Percentiles rank a stretch among this genome's conserved stretches.
Evolutionary conservation across 495 filamentous ascomycete species (phyloP).

Genomic region (Hyaloscypha variabilis): DNA sequence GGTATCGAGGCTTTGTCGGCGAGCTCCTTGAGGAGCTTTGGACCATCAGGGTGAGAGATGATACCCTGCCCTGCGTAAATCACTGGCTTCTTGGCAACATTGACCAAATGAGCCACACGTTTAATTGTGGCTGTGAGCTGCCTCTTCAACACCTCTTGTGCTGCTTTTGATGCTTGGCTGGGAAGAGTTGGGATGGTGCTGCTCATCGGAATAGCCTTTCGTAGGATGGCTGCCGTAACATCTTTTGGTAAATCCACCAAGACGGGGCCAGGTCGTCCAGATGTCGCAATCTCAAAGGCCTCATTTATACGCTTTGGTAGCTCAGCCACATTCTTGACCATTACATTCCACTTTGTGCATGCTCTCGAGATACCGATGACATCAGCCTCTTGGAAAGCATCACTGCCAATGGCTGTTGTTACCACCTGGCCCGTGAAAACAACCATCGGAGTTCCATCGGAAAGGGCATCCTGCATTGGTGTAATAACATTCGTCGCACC

Average conservation of each 20-base stretch:
- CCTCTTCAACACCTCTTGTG: constrained; percentile 53
- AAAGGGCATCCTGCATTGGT: constrained; percentile 77
- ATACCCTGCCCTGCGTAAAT: constrained; percentile 78
- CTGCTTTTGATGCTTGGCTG: constrained; percentile 69
- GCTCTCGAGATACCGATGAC: constrained; percentile 75
- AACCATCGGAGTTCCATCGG: constrained; percentile 78
- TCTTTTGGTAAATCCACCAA: constrained; percentile 81
- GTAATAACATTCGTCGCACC: constrained; percentile 81
- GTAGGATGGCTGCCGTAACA: constrained; percentile 68
- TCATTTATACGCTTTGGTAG: constrained; percentile 79
- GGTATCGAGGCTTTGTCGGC: constrained; percentile 73
- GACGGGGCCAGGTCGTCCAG: constrained; percentile 75
- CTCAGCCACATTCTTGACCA: constrained; percentile 80
- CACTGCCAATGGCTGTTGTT: constrained; percentile 73
- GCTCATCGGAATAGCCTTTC: constrained; percentile 68
- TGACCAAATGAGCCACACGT: constrained; percentile 68
- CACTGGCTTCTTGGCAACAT: constrained; percentile 74
- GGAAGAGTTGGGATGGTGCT: constrained; percentile 65
- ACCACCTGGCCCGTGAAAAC: constrained; percentile 80
- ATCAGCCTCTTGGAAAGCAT: constrained; percentile 82
- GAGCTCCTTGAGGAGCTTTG: constrained; percentile 67
- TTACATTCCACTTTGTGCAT: constrained; percentile 86
- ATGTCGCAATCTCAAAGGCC: constrained; percentile 83
- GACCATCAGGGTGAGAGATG: constrained; percentile 64
- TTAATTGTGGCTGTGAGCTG: constrained; percentile 63